phyloP scores from a whole-genome alignment of 768 basidiomycete genomes.

The Tephrocybe sp. region DNA sequence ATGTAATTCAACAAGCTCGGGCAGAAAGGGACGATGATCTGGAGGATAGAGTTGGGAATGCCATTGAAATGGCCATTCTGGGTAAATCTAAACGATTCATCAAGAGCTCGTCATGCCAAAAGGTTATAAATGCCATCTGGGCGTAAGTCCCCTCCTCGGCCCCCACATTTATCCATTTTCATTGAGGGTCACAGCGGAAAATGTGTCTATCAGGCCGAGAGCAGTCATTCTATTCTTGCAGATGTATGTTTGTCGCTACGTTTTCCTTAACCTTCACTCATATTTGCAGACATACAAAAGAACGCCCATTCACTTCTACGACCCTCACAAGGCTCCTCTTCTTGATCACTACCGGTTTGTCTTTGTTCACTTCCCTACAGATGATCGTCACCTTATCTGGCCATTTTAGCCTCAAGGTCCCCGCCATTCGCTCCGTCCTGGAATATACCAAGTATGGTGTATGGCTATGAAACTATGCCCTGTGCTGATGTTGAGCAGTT shows the following conservation, averaged over 20 bases:
- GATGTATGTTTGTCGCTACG: constrained; percentile 53
- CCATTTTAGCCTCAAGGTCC: constrained; percentile 75
- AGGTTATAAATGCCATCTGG: constrained; percentile 84
- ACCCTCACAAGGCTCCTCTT: constrained; percentile 90
- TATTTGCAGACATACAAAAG: constrained; percentile 80
- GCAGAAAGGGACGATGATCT: constrained; percentile 68
- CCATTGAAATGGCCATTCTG: constrained; percentile 89
- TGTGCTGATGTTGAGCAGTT: constrained; percentile 40
- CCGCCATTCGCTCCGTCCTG: constrained; percentile 84
- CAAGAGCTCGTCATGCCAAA: constrained; percentile 85
- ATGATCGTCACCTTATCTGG: constrained; percentile 1
- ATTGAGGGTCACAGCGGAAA: constrained; percentile 54
- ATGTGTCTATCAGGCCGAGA: constrained; percentile 89
- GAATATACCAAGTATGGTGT: constrained; percentile 77
- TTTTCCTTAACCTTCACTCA: neutral
- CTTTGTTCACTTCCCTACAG: neutral
- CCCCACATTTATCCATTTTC: neutral
- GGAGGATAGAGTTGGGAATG: constrained; percentile 83
- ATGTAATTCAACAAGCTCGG: constrained; percentile 53
- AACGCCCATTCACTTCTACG: constrained; percentile 89
- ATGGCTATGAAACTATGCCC: neutral
- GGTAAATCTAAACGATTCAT: constrained; percentile 87
- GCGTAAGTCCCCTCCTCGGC: constrained; percentile 40
- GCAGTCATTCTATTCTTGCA: constrained; percentile 84
- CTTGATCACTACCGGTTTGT: constrained; percentile 90